Evolutionary conservation across 306 rosid genomes (phyloP), one percentile per base, ranked within the genome.

Genomic region (Castanospermum australe): DNA sequence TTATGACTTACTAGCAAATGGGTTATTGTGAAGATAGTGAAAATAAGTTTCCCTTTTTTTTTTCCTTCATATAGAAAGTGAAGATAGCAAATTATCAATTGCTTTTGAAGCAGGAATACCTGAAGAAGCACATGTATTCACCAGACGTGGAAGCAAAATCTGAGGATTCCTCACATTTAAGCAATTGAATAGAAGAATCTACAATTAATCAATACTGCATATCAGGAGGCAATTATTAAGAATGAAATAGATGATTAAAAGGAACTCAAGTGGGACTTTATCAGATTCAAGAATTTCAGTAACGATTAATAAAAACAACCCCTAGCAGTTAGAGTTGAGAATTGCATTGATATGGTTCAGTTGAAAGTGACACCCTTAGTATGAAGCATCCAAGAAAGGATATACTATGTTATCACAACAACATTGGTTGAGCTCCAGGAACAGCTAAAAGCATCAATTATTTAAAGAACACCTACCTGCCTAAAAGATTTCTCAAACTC

Each of bases 131-230:
- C 93, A 90, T 30, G 86, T 83, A 75, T 79, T 84, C 51, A 86
- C 84, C 41, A 92, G 93, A 64, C 20, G 85, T 35, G 95, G 92
- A 86, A 92, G 89, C 66, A 92, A 84, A 82, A 86, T 77, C 47
- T 79, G 82, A 48, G 97, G 95, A 82, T 90, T 85, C 85, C 97
- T 87, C 83, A 86, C 86, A 67, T 89, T 87, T 88, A 89, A 88
- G 89, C 97, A 92, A 84, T 92, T 92, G 87, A 92, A 90, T 73
- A 92, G 84, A 80, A 92, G 95, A 87, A 92, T 81, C 97, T 90
- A 83, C 80, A 86, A 72, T 39, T 48, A 59, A 85, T 61, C 71
- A 76, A 74, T 62, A 57, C 38, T 57, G 54, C 15, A 76, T 9
- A 57, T 75, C 63, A 82, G 85, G 41, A 76, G 70, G 79, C 44